A percentile compares a stretch with the other conserved stretches of the same genome.
These are phyloP conservation scores for Nosema muscidifuracis DNA, from an alignment of 371 early-diverging fungal species.

Conservation along the genomic window DNA sequence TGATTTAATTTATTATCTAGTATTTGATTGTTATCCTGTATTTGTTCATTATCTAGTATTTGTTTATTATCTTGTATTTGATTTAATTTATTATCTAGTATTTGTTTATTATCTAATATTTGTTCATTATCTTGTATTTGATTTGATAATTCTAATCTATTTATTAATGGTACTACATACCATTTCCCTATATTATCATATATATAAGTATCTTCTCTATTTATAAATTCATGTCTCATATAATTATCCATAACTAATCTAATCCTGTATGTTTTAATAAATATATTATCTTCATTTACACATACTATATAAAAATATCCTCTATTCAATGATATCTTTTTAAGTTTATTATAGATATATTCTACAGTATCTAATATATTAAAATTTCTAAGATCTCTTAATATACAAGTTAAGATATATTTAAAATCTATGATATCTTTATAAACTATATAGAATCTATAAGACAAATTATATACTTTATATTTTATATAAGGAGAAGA, in stretches of 20 bases:
- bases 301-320: neutral
- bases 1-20: neutral
- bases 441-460: neutral
- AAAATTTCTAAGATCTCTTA: neutral
- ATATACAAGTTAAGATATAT: neutral
- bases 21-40: too few species aligned
- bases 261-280: slow-evolving; percentile 6
- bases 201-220: neutral
- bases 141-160: neutral
- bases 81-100: neutral
- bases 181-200: slow-evolving; percentile 32
- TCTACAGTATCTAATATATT: neutral
- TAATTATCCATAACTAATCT: slow-evolving; percentile 4
- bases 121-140: too few species aligned
- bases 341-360: neutral
- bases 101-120: neutral
- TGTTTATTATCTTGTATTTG: neutral
- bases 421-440: neutral
- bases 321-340: neutral
- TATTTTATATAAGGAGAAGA: too few species aligned
- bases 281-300: slow-evolving; percentile 10
- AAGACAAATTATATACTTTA: neutral
- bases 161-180: slow-evolving; percentile 21
- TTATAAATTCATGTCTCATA: neutral
- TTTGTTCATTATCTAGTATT: neutral